These are phyloP conservation scores for Ogataea nonfermentans DNA, from an alignment of 805 yeast genomes.

Conservation along the genomic window DNA sequence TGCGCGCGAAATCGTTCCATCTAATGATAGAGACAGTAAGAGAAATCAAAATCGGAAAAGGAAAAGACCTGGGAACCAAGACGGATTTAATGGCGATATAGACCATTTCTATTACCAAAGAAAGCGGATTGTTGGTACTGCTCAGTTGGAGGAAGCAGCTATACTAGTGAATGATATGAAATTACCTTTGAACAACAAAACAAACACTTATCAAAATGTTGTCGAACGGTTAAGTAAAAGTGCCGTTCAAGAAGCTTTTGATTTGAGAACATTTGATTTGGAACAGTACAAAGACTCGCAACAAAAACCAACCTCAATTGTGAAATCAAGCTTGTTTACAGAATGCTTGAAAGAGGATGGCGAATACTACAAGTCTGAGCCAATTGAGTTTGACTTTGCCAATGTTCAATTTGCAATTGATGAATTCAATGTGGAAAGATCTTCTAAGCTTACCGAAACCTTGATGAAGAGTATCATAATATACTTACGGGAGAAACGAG, in stretches of 20 bases:
- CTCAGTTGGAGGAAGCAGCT: conserved; percentile 27
- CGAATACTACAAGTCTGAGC: conserved; percentile 14
- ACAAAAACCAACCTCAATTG: conserved; percentile 15
- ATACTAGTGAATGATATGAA: background rate
- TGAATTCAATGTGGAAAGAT: conserved; percentile 9
- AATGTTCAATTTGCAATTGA: conserved; percentile 16
- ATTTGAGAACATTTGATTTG: conserved; percentile 1
- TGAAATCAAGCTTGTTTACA: conserved; percentile 17
- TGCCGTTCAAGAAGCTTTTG: conserved; percentile 1
- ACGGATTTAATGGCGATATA: background rate
- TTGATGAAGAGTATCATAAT: conserved; percentile 11
- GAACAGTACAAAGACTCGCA: conserved; percentile 7
- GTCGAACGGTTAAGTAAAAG: background rate
- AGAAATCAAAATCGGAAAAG: background rate
- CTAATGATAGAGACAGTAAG: no score
- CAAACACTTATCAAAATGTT: conserved; percentile 4
- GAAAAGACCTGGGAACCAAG: background rate
- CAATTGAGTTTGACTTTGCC: conserved; percentile 18
- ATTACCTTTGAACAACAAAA: background rate
- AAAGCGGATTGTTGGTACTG: conserved; percentile 24
- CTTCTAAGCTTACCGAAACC: conserved; percentile 13
- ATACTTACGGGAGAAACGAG: conserved; percentile 4
- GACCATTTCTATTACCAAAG: conserved; percentile 26
- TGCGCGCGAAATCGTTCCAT: no score
- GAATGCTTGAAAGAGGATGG: conserved; percentile 21